Base-by-base conservation (phyloP, 1,139 yeast genomes). In the Candida sanyaensis region DNA sequence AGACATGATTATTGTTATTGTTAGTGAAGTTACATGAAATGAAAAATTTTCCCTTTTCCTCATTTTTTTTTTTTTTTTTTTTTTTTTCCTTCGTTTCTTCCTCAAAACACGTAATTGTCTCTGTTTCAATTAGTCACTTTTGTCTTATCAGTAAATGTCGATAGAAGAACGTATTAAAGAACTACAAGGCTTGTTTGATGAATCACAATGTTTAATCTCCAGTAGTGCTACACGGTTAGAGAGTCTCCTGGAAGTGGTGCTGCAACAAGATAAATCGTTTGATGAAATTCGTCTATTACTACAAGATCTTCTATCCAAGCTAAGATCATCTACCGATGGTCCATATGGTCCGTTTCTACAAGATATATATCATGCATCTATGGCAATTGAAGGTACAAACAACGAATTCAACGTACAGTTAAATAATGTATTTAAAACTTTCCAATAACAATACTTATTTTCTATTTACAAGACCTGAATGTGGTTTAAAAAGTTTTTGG, bases 401-500 rank as follows among this genome's bases (percentile, higher is more conserved):
- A 34, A 34, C 10, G 43, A 45, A 8, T 45, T 41, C 28, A 37
- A 41, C 11, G 12, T 12, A 13, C 49, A 46, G 38, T 32, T 50
- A 37, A 30, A 37, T 26, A 43, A 45, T 39, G 48, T 46, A 42
- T 41, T 43, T 17, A 47, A 42, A 21, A 34, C 46, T 7, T 37
- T 46, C 26, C 40, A 30, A 37, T 30, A 28, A 21, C 6, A 23
- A 23, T n/a, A n/a, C n/a, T 12, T 4, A 11, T n/a, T 13, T 10
- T 5, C 39, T 40, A 31, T 46, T 17, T 46, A 46, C 48, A 41
- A n/a, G 42, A 29, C 24, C 13, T 24, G 5, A 6, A 7, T 27
- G 11, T 30, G 12, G 23, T 13, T 64, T 74, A 88, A 54, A 86
- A 82, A 23, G 90, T 88, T 69, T 89, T 85, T 58, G 96, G 96